A percentile compares a stretch with the other conserved stretches of the same genome.
Conservation (phyloP, 2,329 filamentous ascomycete genomes). For the Botrytis byssoidea region DNA sequence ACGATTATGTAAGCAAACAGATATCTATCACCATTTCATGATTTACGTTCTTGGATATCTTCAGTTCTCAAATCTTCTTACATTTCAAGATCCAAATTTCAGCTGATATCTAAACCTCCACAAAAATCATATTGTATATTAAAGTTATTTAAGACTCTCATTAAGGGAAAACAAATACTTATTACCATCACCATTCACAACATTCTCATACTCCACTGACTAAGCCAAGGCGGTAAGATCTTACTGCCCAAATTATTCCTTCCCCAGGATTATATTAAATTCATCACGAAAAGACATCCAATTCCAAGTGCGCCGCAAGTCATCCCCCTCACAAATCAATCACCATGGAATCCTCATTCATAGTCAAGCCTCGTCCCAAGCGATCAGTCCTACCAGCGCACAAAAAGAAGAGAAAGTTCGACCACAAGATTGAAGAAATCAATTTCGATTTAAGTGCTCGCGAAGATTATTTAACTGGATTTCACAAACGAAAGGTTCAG, state of each 20-base stretch:
- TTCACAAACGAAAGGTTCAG: constrained; percentile 91
- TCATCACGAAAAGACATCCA: background rate
- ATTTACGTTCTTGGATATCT: background rate
- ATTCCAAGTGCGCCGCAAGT: constrained; percentile 10
- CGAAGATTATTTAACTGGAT: constrained; percentile 87
- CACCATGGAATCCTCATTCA: constrained; percentile 42
- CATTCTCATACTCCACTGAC: background rate
- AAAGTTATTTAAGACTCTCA: too few species aligned
- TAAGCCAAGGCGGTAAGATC: constrained; percentile 7
- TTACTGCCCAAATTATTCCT: constrained; percentile 21
- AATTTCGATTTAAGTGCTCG: constrained; percentile 78
- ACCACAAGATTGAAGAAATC: constrained; percentile 68
- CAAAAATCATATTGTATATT: too few species aligned
- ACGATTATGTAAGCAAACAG: background rate
- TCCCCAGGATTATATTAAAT: constrained; percentile 14
- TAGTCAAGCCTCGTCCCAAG: constrained; percentile 59
- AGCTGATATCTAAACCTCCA: too few species aligned
- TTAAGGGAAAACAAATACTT: too few species aligned
- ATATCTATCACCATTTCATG: background rate
- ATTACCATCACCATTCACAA: background rate
- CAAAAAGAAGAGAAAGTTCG: constrained; percentile 64
- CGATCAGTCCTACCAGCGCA: constrained; percentile 56
- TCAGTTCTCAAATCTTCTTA: background rate
- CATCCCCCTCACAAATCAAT: constrained; percentile 13
- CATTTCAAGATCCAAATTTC: background rate